Base-by-base conservation (phyloP, 2,329 filamentous ascomycete genomes). In the Calonectria pauciramosa region DNA sequence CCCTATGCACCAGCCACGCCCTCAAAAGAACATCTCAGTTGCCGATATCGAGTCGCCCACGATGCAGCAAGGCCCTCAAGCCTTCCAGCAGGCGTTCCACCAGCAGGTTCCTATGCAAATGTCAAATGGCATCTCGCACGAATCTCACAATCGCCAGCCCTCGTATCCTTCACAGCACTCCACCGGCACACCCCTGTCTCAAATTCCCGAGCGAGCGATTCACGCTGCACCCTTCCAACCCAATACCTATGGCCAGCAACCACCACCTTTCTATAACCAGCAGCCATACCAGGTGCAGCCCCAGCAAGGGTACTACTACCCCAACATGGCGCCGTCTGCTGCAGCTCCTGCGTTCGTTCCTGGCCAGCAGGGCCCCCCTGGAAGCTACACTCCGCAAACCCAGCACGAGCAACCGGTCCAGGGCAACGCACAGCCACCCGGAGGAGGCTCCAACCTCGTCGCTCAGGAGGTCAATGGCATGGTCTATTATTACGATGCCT, bases 391-490 rank as follows among this genome's bases (percentile, higher is more conserved):
- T 77, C 86, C 87, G 51, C 85, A 87, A 41, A 82, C 81, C 16
- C 90, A 88, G 71, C 79, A 78, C 26, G 83, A 79, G 83, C 89
- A 76, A 74, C 82, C 68, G 52, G 77, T 83, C n/a, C 85, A 86
- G 63, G 78, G 82, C 34, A 78, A 77, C 41, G 78, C 76, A n/a
- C 81, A 81, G 52, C 73, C 76, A 14, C 72, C 82, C 8, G 68
- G 79, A n/a, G 56, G 78, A 36, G 81, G 82, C 36, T 81, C 87
- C 23, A 90, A 88, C 76, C 84, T 92, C 52, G 90, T 94, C 63
- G 95, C 95, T 0, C 96, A 98, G 84, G 96, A 99, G 86, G 93
- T 93, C 77, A 98, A 98, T 79, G 97, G 97, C 75, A 99, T 97
- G 91, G 96, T 98, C 0, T 99, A 98, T 85, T 99, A 98, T 83